These are phyloP conservation scores for Entomortierella beljakovae DNA, from an alignment of 192 early-diverging fungal genomes.

Conservation along the genomic window DNA sequence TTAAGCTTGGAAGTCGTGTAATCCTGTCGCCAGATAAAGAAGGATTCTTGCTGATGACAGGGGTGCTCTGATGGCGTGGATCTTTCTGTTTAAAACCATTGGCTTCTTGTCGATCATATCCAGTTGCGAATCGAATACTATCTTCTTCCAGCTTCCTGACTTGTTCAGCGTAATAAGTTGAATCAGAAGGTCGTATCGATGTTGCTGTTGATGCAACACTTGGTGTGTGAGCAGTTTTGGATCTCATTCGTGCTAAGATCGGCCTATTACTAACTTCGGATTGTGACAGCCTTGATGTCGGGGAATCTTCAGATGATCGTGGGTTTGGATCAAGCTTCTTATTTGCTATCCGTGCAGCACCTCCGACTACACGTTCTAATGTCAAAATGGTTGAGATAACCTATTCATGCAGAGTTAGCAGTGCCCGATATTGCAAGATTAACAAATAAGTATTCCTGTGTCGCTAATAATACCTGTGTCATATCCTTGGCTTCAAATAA, in stretches of 20 bases:
- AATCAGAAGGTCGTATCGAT: constrained; percentile 41
- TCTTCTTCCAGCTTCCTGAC: constrained; percentile 47
- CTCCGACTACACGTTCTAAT: constrained; percentile 69
- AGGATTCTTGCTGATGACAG: constrained; percentile 5
- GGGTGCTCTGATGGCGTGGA: constrained; percentile 39
- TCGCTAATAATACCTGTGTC: constrained; percentile 61
- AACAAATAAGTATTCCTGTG: not conserved
- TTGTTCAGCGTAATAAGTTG: constrained; percentile 44
- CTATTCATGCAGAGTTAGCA: too few species aligned
- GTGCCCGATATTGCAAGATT: too few species aligned
- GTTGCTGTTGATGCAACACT: constrained; percentile 21
- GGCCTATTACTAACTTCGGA: not conserved
- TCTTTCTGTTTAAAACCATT: constrained; percentile 16
- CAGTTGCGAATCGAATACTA: constrained; percentile 41
- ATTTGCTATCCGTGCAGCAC: constrained; percentile 37
- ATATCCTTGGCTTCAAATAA: constrained; percentile 87
- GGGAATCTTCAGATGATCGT: constrained; percentile 22
- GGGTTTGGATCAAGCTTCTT: constrained; percentile 44
- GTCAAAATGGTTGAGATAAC: constrained; percentile 82
- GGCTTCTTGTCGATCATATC: constrained; percentile 26
- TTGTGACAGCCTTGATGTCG: constrained; percentile 10
- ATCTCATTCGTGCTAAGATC: constrained; percentile 36
- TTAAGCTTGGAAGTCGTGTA: constrained; percentile 15
- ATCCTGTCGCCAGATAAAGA: not conserved
- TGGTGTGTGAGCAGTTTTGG: constrained; percentile 35